A percentile compares a stretch with the other conserved stretches of the same genome.
phyloP scores from a whole-genome alignment of 129 eudicot species.

The Helianthus tuberosus region DNA sequence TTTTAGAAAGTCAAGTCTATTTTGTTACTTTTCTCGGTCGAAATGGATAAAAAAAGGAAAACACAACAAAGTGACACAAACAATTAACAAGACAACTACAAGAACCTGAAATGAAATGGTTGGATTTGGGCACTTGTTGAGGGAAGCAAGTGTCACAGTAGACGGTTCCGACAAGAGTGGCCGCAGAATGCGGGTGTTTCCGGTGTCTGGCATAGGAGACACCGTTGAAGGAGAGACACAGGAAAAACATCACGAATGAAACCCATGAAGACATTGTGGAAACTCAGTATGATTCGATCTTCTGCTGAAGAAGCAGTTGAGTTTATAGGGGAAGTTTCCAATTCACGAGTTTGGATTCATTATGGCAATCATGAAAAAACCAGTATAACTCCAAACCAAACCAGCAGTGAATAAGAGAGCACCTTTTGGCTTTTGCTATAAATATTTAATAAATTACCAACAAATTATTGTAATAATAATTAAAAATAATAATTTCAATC shows the following conservation, averaged over 20 bases:
- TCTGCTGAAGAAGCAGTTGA: background rate
- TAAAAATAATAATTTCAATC: no score
- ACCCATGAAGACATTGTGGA: slow-evolving; percentile 47
- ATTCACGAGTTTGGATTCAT: no score
- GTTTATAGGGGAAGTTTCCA: no score
- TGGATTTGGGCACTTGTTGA: slow-evolving; percentile 40
- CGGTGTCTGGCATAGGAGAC: slow-evolving; percentile 42
- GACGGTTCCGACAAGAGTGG: slow-evolving; percentile 74
- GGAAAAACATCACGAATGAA: slow-evolving; percentile 36
- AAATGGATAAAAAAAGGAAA: no score
- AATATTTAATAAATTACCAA: no score
- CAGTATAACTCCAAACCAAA: no score
- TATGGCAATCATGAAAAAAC: no score
- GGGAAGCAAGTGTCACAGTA: slow-evolving; percentile 82
- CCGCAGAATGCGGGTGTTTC: slow-evolving; percentile 46
- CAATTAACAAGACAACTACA: background rate
- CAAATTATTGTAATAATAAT: no score
- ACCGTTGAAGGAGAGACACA: slow-evolving; percentile 33
- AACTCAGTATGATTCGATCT: slow-evolving; percentile 19
- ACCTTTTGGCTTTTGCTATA: no score
- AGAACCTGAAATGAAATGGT: slow-evolving; percentile 81
- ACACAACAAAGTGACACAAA: background rate
- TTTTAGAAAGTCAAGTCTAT: no score
- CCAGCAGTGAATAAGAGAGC: no score
- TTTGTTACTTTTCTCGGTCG: no score